These are phyloP conservation scores for Paulownia fortunei DNA, from an alignment of 257 asterid genomes.

Conservation along the genomic window DNA sequence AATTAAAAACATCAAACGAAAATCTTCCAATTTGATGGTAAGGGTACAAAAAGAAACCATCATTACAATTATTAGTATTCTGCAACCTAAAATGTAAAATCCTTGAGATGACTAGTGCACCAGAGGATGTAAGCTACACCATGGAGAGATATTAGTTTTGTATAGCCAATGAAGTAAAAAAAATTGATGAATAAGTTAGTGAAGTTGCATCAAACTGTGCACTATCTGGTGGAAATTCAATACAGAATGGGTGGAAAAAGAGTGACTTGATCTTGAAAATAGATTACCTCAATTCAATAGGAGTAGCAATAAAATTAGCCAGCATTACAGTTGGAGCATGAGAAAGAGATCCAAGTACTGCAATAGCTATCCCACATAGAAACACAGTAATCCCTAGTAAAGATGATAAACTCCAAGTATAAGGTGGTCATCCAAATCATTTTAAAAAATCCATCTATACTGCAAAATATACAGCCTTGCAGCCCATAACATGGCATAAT, in stretches of 20 bases:
- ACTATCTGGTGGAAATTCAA: background rate
- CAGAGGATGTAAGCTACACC: background rate
- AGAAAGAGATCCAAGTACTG: constrained; percentile 67
- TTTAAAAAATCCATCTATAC: background rate
- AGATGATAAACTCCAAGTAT: constrained; percentile 32
- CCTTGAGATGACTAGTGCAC: constrained; percentile 1
- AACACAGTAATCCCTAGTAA: constrained; percentile 81
- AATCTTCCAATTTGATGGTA: constrained; percentile 10
- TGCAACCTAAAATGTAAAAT: constrained; percentile 16
- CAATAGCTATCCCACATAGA: constrained; percentile 84
- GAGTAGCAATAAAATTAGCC: constrained; percentile 85
- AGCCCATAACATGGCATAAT: constrained; percentile 5
- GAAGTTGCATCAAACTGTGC: background rate
- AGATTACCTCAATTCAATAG: constrained; percentile 78
- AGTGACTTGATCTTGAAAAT: constrained; percentile 17
- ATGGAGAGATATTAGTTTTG: constrained; percentile 7
- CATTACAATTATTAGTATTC: constrained; percentile 2
- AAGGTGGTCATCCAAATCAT: constrained; percentile 25
- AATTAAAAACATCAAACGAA: background rate
- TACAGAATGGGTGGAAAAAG: constrained; percentile 9
- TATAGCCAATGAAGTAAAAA: constrained; percentile 18
- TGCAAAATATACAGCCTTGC: constrained; percentile 8
- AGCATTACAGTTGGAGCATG: constrained; percentile 97
- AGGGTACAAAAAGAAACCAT: constrained; percentile 11
- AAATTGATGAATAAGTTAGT: background rate